Base-by-base conservation (phyloP, 208 protist species). In the Trypanosoma cruzi region DNA sequence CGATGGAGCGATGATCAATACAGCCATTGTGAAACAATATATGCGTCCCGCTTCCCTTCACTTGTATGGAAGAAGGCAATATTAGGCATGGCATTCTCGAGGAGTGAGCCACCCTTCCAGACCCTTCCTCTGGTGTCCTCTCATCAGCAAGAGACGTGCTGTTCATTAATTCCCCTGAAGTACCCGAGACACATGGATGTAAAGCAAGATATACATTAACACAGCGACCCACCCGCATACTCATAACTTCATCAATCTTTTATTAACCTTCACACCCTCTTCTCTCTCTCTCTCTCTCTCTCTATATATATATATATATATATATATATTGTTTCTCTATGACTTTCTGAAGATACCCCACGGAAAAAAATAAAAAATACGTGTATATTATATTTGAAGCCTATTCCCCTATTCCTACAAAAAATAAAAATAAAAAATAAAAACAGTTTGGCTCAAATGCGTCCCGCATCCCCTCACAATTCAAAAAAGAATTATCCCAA, bases 21-120 rank as follows among this genome's bases (percentile, higher is more conserved):
- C 55, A 58, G 22, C 66, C 66, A 48, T 24, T 28, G 32, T 71
- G 66, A 57, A 71, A 64, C 24, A 71, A 34, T 18, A 64, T 63
- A 29, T 54, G 28, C 11, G 46, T 55, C 36, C 57, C 66, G 59
- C 66, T 71, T 29, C 66, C 66, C 18, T 57, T 24, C 42, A 71
- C 46, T 58, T 64, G 40, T 20, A 71, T 34, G 24, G 28, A 26
- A 22, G 20, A 58, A 18, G 66, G 57, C 31, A 55, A 64, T 29
- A 71, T 18, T 16, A 64, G 11, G 34, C 36, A 64, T 22, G 57
- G 56, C 5, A 46, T 28, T 34, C 14, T 49, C 31, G 24, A 56
- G 14, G 14, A 16, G 4, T 22, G 1, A 57, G 29, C 16, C 6
- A 36, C 34, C 4, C 34, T 10, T 49, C 42, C 28, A 52, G 37